Base-by-base conservation (phyloP, 331 rosid genomes). In the Cydonia oblonga region DNA sequence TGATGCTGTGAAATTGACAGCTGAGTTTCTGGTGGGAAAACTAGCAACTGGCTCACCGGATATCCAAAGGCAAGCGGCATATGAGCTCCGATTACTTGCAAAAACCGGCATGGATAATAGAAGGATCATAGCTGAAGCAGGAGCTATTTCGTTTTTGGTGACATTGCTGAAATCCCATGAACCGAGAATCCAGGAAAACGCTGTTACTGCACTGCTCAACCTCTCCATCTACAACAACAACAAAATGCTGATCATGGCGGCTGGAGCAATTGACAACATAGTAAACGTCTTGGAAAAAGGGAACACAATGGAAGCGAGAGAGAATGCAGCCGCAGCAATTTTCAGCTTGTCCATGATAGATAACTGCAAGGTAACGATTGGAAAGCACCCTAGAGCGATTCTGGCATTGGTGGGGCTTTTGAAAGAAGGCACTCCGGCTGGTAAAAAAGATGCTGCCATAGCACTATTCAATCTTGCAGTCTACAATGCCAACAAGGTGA, bases 11-110 rank as follows among this genome's bases (percentile, higher is more conserved):
- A 93, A 89, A 86, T 89, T 93, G 90, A 90, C 96, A 54, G 92
- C 97, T 23, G 96, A 91, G n/a, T 93, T 93, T 80, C 87, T 93
- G 1, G 98, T 93, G 25, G 98, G 98, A 60, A 93, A 93, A 80
- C 78, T 93, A 20, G 98, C 98, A 70, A 93, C 97, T 0, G 98
- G 98, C 12, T 93, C 97, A 0, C 84, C 83, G 5, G 92, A 88
- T 46, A 88, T 86, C 35, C 98, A 93, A 71, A 80, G 91, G 52
- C 97, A 91, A 71, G 97, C 98, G 1, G 98, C 98, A 1, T 93
- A 91, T 44, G 97, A 93, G 59, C 93, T 93, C 24, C 82, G 96
- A 28, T 69, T 93, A 28, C 96, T 93, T 2, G 92, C 96, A 0
- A 93, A 91, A 86, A 81, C 96, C 0, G 90, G 97, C 40, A 88